phyloP scores from a whole-genome alignment of 2,329 filamentous ascomycete species.

The Ceratocystis papillata region DNA sequence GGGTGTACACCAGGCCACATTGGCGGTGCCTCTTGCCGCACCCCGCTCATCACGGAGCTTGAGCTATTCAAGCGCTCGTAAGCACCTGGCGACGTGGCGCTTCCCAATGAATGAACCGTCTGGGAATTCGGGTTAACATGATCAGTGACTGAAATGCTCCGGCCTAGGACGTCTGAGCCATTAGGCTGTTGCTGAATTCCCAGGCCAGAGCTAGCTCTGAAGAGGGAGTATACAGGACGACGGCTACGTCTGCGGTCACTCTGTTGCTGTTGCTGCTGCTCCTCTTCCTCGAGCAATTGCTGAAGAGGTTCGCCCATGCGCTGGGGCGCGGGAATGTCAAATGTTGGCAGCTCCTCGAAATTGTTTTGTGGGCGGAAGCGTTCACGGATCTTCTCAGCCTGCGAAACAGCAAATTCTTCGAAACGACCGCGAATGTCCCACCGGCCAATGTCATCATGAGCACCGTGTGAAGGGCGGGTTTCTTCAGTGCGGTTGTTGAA shows the following conservation, averaged over 20 bases:
- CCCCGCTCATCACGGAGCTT: neutral
- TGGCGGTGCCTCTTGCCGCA: conserved; percentile 6
- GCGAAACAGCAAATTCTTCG: conserved; percentile 50
- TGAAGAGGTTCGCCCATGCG: conserved; percentile 47
- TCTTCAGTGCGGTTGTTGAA: conserved; percentile 11
- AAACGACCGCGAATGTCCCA: conserved; percentile 50
- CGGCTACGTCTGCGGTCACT: neutral
- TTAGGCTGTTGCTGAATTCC: neutral
- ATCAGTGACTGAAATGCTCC: conserved; percentile 1
- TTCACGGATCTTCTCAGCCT: conserved; percentile 51
- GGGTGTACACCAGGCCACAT: conserved; percentile 22
- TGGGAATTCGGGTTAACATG: neutral
- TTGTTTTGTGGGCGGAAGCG: conserved; percentile 44
- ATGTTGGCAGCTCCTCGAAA: conserved; percentile 47
- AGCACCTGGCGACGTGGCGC: neutral
- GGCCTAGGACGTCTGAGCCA: neutral
- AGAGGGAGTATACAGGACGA: conserved; percentile 3
- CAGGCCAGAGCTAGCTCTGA: conserved; percentile 1
- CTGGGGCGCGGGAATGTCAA: conserved; percentile 51
- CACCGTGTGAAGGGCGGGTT: conserved; percentile 2
- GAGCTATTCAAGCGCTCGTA: neutral
- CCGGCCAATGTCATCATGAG: conserved; percentile 29
- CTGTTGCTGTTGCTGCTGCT: conserved; percentile 20
- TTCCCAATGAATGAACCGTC: neutral
- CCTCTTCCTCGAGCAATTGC: conserved; percentile 48